phyloP scores from a whole-genome alignment of 2,329 filamentous ascomycete species.

The Juglanconis oblonga region DNA sequence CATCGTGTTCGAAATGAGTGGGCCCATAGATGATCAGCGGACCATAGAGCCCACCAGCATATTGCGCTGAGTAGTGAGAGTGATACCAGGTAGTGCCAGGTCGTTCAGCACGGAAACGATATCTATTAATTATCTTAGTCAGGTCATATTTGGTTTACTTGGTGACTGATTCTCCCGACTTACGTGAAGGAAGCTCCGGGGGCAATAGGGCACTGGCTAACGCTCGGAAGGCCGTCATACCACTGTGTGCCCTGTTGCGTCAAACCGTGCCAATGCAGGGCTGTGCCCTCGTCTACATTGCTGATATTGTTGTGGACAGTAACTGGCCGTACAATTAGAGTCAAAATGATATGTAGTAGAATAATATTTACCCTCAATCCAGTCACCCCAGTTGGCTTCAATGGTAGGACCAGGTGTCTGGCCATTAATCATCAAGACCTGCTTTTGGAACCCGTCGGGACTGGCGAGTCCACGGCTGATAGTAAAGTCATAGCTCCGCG shows the following conservation, averaged over 20 bases:
- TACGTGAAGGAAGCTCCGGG: slow-evolving; percentile 50
- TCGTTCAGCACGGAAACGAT: slow-evolving; percentile 52
- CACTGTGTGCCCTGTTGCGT: slow-evolving; percentile 28
- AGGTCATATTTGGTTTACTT: too few relatives aligned
- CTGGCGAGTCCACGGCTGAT: slow-evolving; percentile 23
- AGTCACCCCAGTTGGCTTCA: slow-evolving; percentile 5
- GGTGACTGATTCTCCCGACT: too few relatives aligned
- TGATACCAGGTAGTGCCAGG: slow-evolving; percentile 46
- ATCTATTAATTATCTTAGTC: too few relatives aligned
- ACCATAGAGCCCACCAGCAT: neutral
- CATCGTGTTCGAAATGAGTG: neutral
- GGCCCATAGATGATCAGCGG: slow-evolving; percentile 3
- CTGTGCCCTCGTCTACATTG: slow-evolving; percentile 32
- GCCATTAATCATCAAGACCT: slow-evolving; percentile 39
- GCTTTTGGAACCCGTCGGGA: slow-evolving; percentile 31
- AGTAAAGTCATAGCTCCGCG: slow-evolving; percentile 21
- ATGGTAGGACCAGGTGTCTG: slow-evolving; percentile 44
- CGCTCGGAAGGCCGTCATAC: slow-evolving; percentile 5
- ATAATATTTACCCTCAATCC: neutral
- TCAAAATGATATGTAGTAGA: too few relatives aligned
- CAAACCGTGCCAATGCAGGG: slow-evolving; percentile 38
- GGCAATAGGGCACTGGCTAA: slow-evolving; percentile 44
- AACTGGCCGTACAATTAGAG: slow-evolving; percentile 16
- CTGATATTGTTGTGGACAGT: slow-evolving; percentile 31
- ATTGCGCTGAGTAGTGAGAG: slow-evolving; percentile 2